Evolutionary conservation across 345 rosid species (phyloP).

Genomic region (Salix exigua): DNA sequence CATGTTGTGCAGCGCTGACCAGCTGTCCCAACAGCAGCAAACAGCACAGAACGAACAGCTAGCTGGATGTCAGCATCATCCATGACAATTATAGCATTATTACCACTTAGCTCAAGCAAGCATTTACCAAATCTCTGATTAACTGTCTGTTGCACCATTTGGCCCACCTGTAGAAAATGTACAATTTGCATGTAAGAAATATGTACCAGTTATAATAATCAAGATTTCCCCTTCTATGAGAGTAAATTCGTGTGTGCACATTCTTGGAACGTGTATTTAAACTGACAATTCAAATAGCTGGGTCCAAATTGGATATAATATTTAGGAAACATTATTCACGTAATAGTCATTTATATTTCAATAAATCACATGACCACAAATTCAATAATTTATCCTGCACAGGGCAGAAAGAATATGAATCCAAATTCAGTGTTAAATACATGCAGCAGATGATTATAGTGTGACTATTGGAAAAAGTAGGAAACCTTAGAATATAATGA

Average conservation of each 20-base stretch:
- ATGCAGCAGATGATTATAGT: background rate
- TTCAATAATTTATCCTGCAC: background rate
- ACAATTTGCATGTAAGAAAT: background rate
- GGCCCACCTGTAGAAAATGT: slow-evolving; percentile 61
- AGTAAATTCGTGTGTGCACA: background rate
- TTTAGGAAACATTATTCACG: background rate
- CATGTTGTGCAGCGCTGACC: slow-evolving; percentile 99
- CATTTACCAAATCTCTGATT: slow-evolving; percentile 83
- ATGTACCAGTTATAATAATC: background rate
- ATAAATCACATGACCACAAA: background rate
- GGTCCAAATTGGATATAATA: background rate
- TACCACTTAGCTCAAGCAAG: slow-evolving; percentile 90
- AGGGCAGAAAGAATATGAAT: background rate
- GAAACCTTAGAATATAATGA: background rate
- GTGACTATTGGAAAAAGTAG: background rate
- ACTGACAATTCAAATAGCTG: background rate
- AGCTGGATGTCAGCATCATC: slow-evolving; percentile 82
- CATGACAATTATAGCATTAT: slow-evolving; percentile 93
- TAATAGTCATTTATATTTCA: background rate
- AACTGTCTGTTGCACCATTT: slow-evolving; percentile 73
- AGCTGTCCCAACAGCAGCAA: slow-evolving; percentile 98
- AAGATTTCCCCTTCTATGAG: background rate
- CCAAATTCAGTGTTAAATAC: background rate
- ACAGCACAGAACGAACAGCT: slow-evolving; percentile 82
- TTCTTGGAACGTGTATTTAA: background rate